phyloP scores from a whole-genome alignment of 2,329 filamentous ascomycete genomes.

The Calycina herbarum region DNA sequence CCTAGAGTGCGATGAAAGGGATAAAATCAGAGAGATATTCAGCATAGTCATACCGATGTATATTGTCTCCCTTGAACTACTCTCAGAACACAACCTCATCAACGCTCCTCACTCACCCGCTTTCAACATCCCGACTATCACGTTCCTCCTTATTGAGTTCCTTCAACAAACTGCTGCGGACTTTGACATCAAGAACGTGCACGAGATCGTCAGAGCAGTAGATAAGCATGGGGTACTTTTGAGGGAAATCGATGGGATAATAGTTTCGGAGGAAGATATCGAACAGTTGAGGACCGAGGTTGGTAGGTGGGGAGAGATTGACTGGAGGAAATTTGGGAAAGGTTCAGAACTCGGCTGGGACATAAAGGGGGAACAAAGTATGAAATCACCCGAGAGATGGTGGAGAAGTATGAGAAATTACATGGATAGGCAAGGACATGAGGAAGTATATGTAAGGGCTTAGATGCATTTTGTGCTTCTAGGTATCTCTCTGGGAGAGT shows the following conservation, averaged over 20 bases:
- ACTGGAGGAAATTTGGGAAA: too few relatives aligned
- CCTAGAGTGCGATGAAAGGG: constrained; percentile 5
- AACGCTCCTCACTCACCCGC: constrained; percentile 42
- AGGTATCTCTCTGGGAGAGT: too few relatives aligned
- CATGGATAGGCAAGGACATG: too few relatives aligned
- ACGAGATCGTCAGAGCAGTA: constrained; percentile 41
- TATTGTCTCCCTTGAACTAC: constrained; percentile 53
- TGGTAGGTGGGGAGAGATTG: too few relatives aligned
- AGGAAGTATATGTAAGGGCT: too few relatives aligned
- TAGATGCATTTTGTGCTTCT: too few relatives aligned
- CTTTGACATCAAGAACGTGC: constrained; percentile 54
- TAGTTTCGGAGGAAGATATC: background rate
- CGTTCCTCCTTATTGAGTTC: constrained; percentile 47
- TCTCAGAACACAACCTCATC: constrained; percentile 38
- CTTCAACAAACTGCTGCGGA: constrained; percentile 50
- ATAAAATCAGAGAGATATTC: constrained; percentile 23
- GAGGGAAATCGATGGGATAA: background rate
- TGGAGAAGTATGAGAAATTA: too few relatives aligned
- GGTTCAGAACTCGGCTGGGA: too few relatives aligned
- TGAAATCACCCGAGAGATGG: too few relatives aligned
- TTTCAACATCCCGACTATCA: constrained; percentile 49
- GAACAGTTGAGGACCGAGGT: background rate
- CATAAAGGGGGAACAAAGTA: too few relatives aligned
- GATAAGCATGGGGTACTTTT: constrained; percentile 11
- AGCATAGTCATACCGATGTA: constrained; percentile 59